Conservation (phyloP, 2,329 filamentous ascomycete species). For the Arthrobotrys sinensis region DNA sequence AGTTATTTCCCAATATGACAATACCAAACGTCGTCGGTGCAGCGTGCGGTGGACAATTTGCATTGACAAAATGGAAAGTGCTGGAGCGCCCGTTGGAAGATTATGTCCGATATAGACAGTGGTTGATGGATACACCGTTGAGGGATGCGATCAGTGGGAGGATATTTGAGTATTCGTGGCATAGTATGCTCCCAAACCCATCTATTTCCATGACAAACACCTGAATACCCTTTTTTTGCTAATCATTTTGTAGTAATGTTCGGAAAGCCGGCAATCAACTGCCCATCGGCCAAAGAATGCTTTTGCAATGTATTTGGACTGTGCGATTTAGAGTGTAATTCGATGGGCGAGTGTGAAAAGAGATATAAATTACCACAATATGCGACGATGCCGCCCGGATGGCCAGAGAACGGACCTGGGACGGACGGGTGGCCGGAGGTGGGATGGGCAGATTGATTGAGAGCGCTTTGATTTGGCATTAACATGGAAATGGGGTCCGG, state of each 20-base stretch:
- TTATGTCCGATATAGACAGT: slow-evolving; percentile 74
- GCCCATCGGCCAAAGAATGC: slow-evolving; percentile 75
- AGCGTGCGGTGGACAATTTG: slow-evolving; percentile 79
- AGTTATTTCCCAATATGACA: slow-evolving; percentile 49
- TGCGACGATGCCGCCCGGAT: slow-evolving; percentile 74
- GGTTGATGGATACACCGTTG: slow-evolving; percentile 72
- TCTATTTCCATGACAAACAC: too few species aligned
- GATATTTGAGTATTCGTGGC: slow-evolving; percentile 79
- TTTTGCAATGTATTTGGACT: slow-evolving; percentile 79
- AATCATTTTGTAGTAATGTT: slow-evolving; percentile 71
- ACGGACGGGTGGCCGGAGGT: slow-evolving; percentile 65
- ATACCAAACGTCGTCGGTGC: slow-evolving; percentile 69
- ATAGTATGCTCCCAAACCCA: slow-evolving; percentile 70
- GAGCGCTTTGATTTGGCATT: neutral
- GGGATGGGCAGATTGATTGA: slow-evolving; percentile 49
- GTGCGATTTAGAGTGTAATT: slow-evolving; percentile 70
- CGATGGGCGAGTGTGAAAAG: slow-evolving; percentile 71
- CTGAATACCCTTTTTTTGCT: too few species aligned
- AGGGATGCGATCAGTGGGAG: slow-evolving; percentile 74
- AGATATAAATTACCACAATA: slow-evolving; percentile 75
- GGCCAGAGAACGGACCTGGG: slow-evolving; percentile 75
- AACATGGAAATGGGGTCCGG: slow-evolving; percentile 12
- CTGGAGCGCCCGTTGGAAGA: slow-evolving; percentile 70
- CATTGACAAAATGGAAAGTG: slow-evolving; percentile 73
- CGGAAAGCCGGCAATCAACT: slow-evolving; percentile 74